Base-by-base conservation (phyloP, 2,329 filamentous ascomycete genomes). In the Colletotrichum australisinense region DNA sequence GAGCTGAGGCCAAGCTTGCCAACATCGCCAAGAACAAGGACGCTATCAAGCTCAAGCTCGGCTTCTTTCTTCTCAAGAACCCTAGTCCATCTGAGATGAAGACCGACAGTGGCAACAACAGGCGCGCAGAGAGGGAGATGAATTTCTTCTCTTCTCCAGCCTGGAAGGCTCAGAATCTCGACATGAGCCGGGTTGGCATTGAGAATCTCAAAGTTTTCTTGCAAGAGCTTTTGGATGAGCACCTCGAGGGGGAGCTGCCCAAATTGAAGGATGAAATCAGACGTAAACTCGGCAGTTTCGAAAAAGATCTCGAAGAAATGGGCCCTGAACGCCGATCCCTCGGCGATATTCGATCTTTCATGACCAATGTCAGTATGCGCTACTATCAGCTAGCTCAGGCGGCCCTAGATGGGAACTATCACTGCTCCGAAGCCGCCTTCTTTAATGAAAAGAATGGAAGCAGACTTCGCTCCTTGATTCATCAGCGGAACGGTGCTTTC, bases 51-150 rank as follows among this genome's bases (percentile, higher is more conserved):
- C 86, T 90, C 24, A 78, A 81, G 0, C 84, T 89, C 0, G 88
- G 88, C 0, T 91, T 88, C 87, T 87, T 90, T 67, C 84, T 89
- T 0, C 78, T 90, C 2, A 83, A 82, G 38, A 89, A 89, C 73
- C 80, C 84, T 6, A 74, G 63, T 38, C 72, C 59, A 5, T 26
- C 52, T 3, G 63, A 70, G 16, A 77, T 80, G 4, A 69, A 78
- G 57, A 74, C 75, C 1, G 75, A 84, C 63, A 83, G 87, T 0
- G 82, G 89, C 42, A 72, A 75, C 0, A 74, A 79, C 12, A 58
- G 19, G 1, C 65, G 66, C 14, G 7, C 59, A 1, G 53, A 69
- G 26, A 28, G 52, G 0, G 87, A 90, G 75, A 72, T 71, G 0
- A 66, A 76, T 0, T 89, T 89, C 76, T 88, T 90, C 56, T 81